phyloP scores from a whole-genome alignment of 2,329 filamentous ascomycete species.

The Fusarium sp. region DNA sequence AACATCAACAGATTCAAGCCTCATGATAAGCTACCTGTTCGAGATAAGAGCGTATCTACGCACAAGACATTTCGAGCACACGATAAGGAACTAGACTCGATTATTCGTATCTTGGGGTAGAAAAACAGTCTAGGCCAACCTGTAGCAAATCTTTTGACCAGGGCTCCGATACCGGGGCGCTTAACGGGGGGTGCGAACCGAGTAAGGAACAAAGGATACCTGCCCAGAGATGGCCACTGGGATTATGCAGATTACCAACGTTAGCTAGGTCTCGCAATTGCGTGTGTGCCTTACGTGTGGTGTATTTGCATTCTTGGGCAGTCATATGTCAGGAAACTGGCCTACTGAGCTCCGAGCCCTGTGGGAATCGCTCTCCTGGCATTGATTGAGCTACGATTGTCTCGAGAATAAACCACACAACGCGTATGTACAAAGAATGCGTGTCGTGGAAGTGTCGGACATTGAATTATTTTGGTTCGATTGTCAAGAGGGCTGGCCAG shows the following conservation, averaged over 20 bases:
- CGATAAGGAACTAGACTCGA: slow-evolving; percentile 15
- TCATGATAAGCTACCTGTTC: too few species aligned
- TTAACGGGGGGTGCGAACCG: slow-evolving; percentile 5
- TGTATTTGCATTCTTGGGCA: neutral
- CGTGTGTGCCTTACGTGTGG: slow-evolving; percentile 14
- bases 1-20: too few species aligned
- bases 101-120: neutral
- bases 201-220: slow-evolving; percentile 24
- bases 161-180: slow-evolving; percentile 39
- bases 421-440: neutral
- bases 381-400: neutral
- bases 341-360: neutral
- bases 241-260: slow-evolving; percentile 24
- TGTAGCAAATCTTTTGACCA: slow-evolving; percentile 11
- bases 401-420: neutral
- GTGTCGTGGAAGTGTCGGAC: neutral
- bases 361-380: neutral
- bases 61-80: neutral
- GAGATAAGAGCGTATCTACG: too few species aligned
- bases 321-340: neutral
- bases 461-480: slow-evolving; percentile 10
- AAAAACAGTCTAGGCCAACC: neutral
- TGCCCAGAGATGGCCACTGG: slow-evolving; percentile 17
- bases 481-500: neutral
- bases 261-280: slow-evolving; percentile 27